Percentiles rank a stretch among this genome's conserved stretches.
Evolutionary conservation across 2,329 filamentous ascomycete genomes (phyloP).

Genomic region (Aureobasidium sp.): DNA sequence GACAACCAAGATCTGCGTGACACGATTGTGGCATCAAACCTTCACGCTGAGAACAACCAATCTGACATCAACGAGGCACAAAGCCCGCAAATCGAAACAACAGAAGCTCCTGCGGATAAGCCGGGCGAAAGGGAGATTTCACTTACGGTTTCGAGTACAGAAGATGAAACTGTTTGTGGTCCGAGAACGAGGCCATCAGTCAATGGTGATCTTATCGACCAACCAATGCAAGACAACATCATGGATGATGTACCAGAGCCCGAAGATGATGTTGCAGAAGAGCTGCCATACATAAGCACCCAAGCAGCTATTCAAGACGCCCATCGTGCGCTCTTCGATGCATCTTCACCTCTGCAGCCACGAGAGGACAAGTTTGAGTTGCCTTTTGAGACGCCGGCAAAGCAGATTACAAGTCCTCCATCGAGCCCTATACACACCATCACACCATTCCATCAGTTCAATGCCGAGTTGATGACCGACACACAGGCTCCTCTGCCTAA

Average conservation of each 20-base stretch:
- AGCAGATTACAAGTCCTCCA: constrained; percentile 32
- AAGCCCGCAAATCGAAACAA: too few species aligned
- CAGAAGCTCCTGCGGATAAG: background rate
- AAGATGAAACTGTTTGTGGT: background rate
- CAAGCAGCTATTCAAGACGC: constrained; percentile 20
- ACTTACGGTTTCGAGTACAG: background rate
- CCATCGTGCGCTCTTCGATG: constrained; percentile 16
- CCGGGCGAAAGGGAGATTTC: background rate
- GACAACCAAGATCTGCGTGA: background rate
- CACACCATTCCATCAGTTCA: constrained; percentile 18
- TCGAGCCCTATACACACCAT: constrained; percentile 25
- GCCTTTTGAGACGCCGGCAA: constrained; percentile 17
- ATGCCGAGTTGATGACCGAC: constrained; percentile 20
- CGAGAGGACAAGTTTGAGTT: constrained; percentile 17
- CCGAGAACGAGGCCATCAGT: background rate
- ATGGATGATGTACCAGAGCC: background rate
- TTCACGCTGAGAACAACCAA: background rate
- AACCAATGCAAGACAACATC: background rate
- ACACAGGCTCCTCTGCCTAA: constrained; percentile 27
- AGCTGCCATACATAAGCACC: constrained; percentile 25
- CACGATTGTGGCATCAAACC: background rate
- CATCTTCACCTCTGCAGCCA: constrained; percentile 10
- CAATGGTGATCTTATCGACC: background rate
- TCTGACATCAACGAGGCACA: background rate
- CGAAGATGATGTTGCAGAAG: constrained; percentile 5